These are phyloP conservation scores for Yamagishiella unicocca DNA, from an alignment of 139 green algal species.

Conservation along the genomic window DNA sequence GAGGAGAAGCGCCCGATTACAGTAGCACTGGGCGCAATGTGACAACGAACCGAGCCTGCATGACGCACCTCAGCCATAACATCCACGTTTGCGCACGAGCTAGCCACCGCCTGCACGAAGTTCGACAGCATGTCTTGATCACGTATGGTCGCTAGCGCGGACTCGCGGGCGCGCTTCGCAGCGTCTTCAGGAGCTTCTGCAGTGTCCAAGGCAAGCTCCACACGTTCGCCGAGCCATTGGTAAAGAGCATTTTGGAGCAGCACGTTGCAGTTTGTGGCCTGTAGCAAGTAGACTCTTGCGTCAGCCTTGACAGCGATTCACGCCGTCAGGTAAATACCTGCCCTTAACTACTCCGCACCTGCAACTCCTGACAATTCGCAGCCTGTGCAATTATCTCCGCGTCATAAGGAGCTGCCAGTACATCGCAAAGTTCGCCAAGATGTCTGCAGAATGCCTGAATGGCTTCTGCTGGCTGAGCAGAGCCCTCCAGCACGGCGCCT, in stretches of 20 bases:
- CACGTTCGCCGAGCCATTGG: conserved; percentile 21
- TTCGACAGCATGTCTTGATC: background rate
- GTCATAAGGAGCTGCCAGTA: conserved; percentile 13
- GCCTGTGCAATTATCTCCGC: background rate
- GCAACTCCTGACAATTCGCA: background rate
- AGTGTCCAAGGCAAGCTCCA: background rate
- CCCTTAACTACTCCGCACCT: background rate
- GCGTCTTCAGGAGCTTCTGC: background rate
- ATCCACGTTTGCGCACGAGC: background rate
- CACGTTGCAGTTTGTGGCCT: background rate
- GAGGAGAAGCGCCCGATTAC: no score
- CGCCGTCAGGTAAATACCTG: no score
- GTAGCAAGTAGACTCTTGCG: no score
- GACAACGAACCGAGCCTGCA: no score
- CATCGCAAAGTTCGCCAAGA: conserved; percentile 30
- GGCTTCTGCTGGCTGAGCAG: conserved; percentile 6
- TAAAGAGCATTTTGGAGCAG: conserved; percentile 22
- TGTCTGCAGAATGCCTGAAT: conserved; percentile 33
- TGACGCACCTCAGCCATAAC: background rate
- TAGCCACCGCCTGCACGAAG: background rate
- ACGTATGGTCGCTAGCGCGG: background rate
- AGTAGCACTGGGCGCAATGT: no score
- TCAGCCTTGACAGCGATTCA: no score
- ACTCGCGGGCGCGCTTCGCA: background rate
- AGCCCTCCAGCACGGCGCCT: background rate